These are phyloP conservation scores for Suaeda aralocaspica DNA, from an alignment of 148 eudicot genomes.

Conservation along the genomic window DNA sequence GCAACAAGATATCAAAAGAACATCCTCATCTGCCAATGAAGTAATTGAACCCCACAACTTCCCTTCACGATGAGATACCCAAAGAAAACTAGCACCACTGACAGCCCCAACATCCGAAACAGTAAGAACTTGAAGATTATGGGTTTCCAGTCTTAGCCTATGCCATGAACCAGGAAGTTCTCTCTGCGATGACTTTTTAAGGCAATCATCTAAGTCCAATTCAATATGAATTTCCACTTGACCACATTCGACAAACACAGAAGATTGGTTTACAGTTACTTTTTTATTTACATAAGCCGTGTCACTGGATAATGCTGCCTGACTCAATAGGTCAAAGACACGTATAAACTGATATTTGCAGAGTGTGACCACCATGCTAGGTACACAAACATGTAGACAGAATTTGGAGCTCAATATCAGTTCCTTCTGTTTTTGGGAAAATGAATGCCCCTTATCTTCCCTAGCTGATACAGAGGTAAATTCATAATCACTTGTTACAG, in stretches of 20 bases:
- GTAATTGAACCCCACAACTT: constrained; percentile 69
- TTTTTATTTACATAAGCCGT: constrained; percentile 28
- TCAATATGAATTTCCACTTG: constrained; percentile 44
- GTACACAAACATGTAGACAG: constrained; percentile 52
- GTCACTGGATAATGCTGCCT: constrained; percentile 44
- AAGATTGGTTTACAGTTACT: constrained; percentile 42
- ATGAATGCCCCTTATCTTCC: constrained; percentile 43
- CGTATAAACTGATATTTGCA: constrained; percentile 40
- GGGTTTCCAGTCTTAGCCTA: constrained; percentile 46
- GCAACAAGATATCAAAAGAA: constrained; percentile 66
- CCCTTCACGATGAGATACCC: constrained; percentile 73
- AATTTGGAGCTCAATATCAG: constrained; percentile 63
- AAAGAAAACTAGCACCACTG: constrained; percentile 50
- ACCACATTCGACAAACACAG: constrained; percentile 73
- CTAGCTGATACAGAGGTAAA: constrained; percentile 68
- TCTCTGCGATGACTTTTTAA: constrained; percentile 49
- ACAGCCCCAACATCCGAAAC: constrained; percentile 69
- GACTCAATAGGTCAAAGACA: constrained; percentile 44
- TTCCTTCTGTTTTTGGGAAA: constrained; percentile 46
- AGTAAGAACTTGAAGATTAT: constrained; percentile 54
- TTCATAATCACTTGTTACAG: constrained; percentile 45
- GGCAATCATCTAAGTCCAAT: constrained; percentile 40
- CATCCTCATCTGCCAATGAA: constrained; percentile 39
- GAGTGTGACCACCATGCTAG: constrained; percentile 46
- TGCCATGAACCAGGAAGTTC: constrained; percentile 95